A percentile compares a stretch with the other conserved stretches of the same genome.
These are phyloP conservation scores for Hypoxylon subgilvum DNA, from an alignment of 495 filamentous ascomycete genomes.

Conservation along the genomic window DNA sequence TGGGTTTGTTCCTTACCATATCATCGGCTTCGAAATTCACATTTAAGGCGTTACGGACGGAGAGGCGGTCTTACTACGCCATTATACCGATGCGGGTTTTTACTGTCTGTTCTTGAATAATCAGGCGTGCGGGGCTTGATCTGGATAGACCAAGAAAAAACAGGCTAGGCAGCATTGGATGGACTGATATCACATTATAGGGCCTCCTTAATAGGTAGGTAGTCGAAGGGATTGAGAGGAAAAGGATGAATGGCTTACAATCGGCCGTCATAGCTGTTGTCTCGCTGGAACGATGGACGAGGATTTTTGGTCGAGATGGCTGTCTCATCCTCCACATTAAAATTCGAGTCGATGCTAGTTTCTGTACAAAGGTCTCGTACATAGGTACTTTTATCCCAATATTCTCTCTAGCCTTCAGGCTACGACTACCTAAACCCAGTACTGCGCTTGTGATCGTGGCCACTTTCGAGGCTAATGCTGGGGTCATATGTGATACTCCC, in stretches of 20 bases:
- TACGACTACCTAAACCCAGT: too few species aligned
- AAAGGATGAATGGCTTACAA: conserved; percentile 3
- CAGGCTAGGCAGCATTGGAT: conserved; percentile 24
- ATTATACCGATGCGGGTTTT: conserved; percentile 24
- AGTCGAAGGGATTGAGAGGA: conserved; percentile 3
- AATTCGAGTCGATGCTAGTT: conserved; percentile 18
- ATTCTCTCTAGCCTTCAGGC: too few species aligned
- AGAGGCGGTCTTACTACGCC: conserved; percentile 15
- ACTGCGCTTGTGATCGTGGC: too few species aligned
- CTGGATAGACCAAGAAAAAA: conserved; percentile 32
- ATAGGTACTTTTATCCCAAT: neutral
- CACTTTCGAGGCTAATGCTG: too few species aligned
- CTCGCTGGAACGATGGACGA: conserved; percentile 26
- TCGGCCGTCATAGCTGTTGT: conserved; percentile 11
- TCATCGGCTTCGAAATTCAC: conserved; percentile 26
- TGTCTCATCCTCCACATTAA: conserved; percentile 11
- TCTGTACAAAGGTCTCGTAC: conserved; percentile 7
- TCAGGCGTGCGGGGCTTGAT: conserved; percentile 19
- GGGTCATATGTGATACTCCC: too few species aligned
- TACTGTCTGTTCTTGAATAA: conserved; percentile 30
- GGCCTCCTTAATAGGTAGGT: neutral
- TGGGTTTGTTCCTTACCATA: conserved; percentile 29
- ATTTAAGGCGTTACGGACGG: conserved; percentile 29
- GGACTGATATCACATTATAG: conserved; percentile 28
- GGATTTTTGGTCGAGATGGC: neutral